Conservation (phyloP, 78 protist genomes). For the Dictyostelium brefeldianum region DNA sequence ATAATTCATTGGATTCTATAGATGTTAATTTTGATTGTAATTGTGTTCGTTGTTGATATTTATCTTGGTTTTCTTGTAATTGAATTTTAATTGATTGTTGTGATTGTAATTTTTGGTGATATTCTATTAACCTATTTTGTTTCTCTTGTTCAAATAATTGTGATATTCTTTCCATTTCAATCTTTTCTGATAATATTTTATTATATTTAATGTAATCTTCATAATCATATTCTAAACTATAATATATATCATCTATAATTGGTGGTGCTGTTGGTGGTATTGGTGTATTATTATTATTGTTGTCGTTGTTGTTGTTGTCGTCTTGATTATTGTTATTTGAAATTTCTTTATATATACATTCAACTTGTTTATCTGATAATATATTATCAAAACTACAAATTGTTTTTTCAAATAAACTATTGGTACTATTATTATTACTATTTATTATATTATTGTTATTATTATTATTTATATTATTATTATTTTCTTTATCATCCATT, state of each 20-base stretch:
- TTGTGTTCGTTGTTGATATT: background rate
- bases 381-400: background rate
- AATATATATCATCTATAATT: slow-evolving; percentile 61
- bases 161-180: background rate
- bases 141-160: background rate
- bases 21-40: background rate
- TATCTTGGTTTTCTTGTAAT: background rate
- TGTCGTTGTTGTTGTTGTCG: background rate
- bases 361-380: slow-evolving; percentile 17
- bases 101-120: background rate
- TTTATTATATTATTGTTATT: no score
- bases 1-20: background rate
- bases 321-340: background rate
- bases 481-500: no score
- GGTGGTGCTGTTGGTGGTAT: background rate
- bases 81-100: background rate
- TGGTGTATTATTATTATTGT: background rate
- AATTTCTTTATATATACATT: background rate
- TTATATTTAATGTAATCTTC: slow-evolving; percentile 37
- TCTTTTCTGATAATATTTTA: background rate
- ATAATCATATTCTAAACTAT: slow-evolving; percentile 47
- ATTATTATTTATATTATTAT: no score
- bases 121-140: background rate
- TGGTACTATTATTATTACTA: no score
- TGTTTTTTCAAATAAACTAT: no score